Percentiles rank a stretch among this genome's conserved stretches.
Conservation (phyloP, 2,329 filamentous ascomycete genomes). For the Cryphonectria nitschkei region DNA sequence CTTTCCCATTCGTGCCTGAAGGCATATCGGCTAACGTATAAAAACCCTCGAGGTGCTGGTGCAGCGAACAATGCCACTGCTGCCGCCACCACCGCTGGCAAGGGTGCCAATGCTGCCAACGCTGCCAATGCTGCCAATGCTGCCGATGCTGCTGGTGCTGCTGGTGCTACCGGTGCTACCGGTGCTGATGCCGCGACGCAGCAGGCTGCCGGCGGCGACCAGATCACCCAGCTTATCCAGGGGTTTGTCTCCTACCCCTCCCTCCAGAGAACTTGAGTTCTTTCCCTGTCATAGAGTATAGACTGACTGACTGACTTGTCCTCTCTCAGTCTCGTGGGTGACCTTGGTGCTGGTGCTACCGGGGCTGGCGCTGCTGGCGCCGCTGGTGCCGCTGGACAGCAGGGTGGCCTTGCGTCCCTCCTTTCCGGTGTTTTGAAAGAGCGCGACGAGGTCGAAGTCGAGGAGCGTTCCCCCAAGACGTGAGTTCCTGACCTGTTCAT, state of each 20-base stretch:
- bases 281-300: neutral
- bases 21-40: neutral
- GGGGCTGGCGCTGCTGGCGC: slow-evolving; percentile 2
- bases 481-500: neutral
- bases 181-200: neutral
- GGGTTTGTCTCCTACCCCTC: slow-evolving; percentile 1
- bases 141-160: neutral
- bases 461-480: slow-evolving; percentile 6
- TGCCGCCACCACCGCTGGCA: neutral
- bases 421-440: slow-evolving; percentile 10
- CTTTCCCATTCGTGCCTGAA: neutral
- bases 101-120: slow-evolving; percentile 1
- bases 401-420: slow-evolving; percentile 9
- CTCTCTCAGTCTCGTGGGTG: neutral
- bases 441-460: slow-evolving; percentile 5
- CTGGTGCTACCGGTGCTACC: neutral
- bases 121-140: neutral
- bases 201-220: neutral
- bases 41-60: neutral
- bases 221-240: slow-evolving; percentile 15
- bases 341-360: slow-evolving; percentile 1
- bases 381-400: slow-evolving; percentile 1
- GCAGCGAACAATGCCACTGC: neutral
- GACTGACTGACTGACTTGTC: neutral
- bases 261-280: too few relatives aligned